A percentile compares a stretch with the other conserved stretches of the same genome.
Conservation (phyloP, 805 yeast genomes). For the Cyberlindnera subsufficiens region DNA sequence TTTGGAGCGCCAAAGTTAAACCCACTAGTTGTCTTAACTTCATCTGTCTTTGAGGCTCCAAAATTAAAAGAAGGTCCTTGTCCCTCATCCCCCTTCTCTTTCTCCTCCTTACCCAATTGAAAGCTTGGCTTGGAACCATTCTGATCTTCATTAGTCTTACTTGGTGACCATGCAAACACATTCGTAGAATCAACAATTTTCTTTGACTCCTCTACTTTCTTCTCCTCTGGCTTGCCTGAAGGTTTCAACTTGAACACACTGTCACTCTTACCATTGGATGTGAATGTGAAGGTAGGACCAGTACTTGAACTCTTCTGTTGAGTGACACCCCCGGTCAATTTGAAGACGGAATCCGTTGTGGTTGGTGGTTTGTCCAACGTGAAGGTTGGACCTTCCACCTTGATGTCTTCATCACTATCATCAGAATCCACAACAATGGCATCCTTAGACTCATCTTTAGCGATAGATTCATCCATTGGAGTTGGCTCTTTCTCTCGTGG, state of each 20-base stretch:
- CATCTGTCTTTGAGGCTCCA: neutral
- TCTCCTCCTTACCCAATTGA: slow-evolving; percentile 23
- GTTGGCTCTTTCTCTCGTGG: slow-evolving; percentile 3
- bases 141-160: slow-evolving; percentile 14
- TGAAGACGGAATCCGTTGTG: slow-evolving; percentile 44
- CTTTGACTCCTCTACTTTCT: slow-evolving; percentile 3
- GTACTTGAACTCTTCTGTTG: slow-evolving; percentile 23
- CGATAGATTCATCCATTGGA: slow-evolving; percentile 9
- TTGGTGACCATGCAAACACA: slow-evolving; percentile 22
- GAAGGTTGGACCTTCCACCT: slow-evolving; percentile 71
- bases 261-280: slow-evolving; percentile 24
- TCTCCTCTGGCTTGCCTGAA: slow-evolving; percentile 6
- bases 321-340: slow-evolving; percentile 27
- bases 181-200: slow-evolving; percentile 6
- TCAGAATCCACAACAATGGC: slow-evolving; percentile 28
- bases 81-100: neutral
- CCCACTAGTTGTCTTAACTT: slow-evolving; percentile 6
- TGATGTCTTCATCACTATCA: slow-evolving; percentile 56
- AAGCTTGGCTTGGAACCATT: slow-evolving; percentile 20
- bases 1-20: slow-evolving; percentile 18
- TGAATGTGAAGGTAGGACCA: slow-evolving; percentile 36
- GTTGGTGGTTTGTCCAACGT: slow-evolving; percentile 41
- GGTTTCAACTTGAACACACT: slow-evolving; percentile 29
- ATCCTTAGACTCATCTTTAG: neutral
- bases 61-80: slow-evolving; percentile 1